A percentile compares a stretch with the other conserved stretches of the same genome.
Evolutionary conservation across 139 green algal genomes (phyloP).

Genomic region (Parachlorella kessleri): DNA sequence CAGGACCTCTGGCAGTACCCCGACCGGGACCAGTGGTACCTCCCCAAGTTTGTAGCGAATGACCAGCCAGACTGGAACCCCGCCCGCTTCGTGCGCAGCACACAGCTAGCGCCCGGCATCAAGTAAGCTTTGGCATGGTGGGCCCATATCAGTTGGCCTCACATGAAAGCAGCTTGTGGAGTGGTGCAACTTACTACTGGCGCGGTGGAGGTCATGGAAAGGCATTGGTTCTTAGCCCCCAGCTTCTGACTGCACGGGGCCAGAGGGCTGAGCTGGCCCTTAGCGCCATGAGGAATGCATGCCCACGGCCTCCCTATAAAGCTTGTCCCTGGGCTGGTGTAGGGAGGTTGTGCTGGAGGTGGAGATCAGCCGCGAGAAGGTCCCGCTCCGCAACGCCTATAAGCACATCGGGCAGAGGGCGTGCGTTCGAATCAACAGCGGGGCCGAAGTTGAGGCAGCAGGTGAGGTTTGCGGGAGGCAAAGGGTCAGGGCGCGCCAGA

Average conservation of each 20-base stretch:
- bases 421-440: slow-evolving; percentile 64
- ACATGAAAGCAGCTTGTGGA: no score
- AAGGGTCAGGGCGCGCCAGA: no score
- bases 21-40: slow-evolving; percentile 37
- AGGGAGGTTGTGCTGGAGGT: slow-evolving; percentile 62
- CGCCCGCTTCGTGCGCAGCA: slow-evolving; percentile 51
- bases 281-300: no score
- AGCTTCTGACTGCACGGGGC: no score
- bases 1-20: slow-evolving; percentile 41
- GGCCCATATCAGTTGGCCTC: no score
- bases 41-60: slow-evolving; percentile 21
- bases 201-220: no score
- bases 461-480: no score
- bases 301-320: no score
- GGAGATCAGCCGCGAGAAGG: slow-evolving; percentile 77
- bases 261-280: no score
- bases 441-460: slow-evolving; percentile 35
- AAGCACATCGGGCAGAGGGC: slow-evolving; percentile 69
- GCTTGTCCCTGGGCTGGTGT: no score
- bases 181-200: no score
- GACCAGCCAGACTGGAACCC: slow-evolving; percentile 82
- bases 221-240: no score
- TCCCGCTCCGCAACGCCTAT: slow-evolving; percentile 81
- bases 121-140: background rate
- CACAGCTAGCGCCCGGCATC: slow-evolving; percentile 34